A percentile compares a stretch with the other conserved stretches of the same genome.
Evolutionary conservation across 2,329 filamentous ascomycete genomes (phyloP).

Genomic region (Cladosporium sp.): DNA sequence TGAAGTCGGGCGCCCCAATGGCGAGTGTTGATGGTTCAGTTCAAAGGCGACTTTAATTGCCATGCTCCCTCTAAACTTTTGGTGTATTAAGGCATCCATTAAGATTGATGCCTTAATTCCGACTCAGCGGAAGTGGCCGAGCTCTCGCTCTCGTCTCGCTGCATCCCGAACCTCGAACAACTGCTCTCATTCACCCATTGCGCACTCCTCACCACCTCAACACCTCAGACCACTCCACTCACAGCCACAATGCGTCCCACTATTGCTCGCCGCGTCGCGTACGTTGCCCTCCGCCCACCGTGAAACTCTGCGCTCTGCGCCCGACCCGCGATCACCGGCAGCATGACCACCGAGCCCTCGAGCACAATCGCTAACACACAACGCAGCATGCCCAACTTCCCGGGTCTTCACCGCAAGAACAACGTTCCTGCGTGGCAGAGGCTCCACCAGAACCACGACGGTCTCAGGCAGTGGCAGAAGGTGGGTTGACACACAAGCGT

Average conservation of each 20-base stretch:
- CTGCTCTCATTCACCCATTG: constrained; percentile 15
- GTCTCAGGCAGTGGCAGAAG: constrained; percentile 74
- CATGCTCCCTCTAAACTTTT: constrained; percentile 8
- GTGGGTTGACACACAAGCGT: constrained; percentile 45
- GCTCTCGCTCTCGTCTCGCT: constrained; percentile 9
- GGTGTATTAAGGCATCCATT: not conserved
- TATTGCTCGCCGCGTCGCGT: constrained; percentile 48
- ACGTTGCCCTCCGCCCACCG: constrained; percentile 30
- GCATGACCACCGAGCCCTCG: not conserved
- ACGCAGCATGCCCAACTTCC: constrained; percentile 29
- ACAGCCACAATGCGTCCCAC: constrained; percentile 33
- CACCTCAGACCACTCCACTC: constrained; percentile 8
- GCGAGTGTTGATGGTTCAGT: not conserved
- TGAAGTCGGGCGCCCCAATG: constrained; percentile 1
- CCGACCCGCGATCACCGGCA: not conserved
- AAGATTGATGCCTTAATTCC: not conserved
- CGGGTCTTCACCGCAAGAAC: constrained; percentile 69
- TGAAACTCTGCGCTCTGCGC: constrained; percentile 1
- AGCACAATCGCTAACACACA: constrained; percentile 11
- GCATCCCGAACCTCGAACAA: constrained; percentile 3
- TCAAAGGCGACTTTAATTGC: not conserved
- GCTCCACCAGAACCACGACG: constrained; percentile 73
- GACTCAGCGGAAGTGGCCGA: constrained; percentile 4
- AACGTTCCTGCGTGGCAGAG: constrained; percentile 74
- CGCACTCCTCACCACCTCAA: not conserved